phyloP scores from a whole-genome alignment of 768 basidiomycete species.

The Pleurotus djamor region DNA sequence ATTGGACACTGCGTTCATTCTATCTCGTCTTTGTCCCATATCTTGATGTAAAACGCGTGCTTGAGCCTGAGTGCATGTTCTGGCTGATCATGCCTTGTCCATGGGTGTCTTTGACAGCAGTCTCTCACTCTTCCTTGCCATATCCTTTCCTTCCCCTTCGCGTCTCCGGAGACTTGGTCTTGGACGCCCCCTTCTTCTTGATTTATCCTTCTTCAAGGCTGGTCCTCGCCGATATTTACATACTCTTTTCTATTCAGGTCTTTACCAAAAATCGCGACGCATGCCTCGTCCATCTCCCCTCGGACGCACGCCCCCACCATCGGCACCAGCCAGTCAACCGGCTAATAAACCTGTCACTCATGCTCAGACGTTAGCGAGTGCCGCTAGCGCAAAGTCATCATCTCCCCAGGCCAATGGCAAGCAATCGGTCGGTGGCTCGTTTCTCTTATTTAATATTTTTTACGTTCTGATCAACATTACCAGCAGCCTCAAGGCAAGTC shows the following conservation, averaged over 20 bases:
- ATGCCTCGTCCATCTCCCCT: slow-evolving; percentile 70
- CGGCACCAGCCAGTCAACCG: slow-evolving; percentile 20
- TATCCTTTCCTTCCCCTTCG: slow-evolving; percentile 3
- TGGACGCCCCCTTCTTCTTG: slow-evolving; percentile 6
- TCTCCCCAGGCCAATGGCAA: neutral
- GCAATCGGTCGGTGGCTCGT: slow-evolving; percentile 5
- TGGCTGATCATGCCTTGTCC: neutral
- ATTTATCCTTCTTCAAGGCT: slow-evolving; percentile 6
- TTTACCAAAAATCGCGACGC: slow-evolving; percentile 83
- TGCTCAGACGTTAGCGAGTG: slow-evolving; percentile 18
- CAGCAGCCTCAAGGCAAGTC: slow-evolving; percentile 10
- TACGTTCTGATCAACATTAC: neutral
- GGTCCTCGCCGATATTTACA: slow-evolving; percentile 6
- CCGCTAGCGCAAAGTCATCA: neutral
- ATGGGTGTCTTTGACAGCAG: neutral
- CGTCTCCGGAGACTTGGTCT: slow-evolving; percentile 6
- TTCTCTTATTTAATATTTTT: neutral
- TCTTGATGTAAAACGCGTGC: slow-evolving; percentile 5
- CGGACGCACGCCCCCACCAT: slow-evolving; percentile 35
- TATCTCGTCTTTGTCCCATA: slow-evolving; percentile 28
- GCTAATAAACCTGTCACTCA: slow-evolving; percentile 9
- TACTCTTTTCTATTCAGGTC: slow-evolving; percentile 43
- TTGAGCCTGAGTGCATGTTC: neutral
- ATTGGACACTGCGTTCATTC: slow-evolving; percentile 26
- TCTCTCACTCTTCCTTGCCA: neutral